phyloP scores from a whole-genome alignment of 2,329 filamentous ascomycete genomes.

The Orbilia oligospora region DNA sequence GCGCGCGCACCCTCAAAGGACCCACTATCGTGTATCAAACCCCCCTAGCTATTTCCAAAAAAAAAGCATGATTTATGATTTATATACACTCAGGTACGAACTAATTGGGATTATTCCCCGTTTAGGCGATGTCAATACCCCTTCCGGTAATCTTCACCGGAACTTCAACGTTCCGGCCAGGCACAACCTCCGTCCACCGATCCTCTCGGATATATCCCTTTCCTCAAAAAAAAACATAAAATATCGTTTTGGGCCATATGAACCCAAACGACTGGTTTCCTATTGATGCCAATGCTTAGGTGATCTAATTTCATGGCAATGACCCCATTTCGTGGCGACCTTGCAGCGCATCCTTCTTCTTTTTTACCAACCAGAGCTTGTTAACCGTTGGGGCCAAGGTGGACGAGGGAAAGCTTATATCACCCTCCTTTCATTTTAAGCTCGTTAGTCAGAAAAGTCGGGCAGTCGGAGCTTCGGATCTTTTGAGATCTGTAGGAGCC shows the following conservation, averaged over 20 bases:
- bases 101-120: slow-evolving; percentile 23
- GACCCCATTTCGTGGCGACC: background rate
- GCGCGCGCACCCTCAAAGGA: background rate
- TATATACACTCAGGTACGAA: background rate
- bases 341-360: slow-evolving; percentile 22
- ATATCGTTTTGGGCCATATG: background rate
- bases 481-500: slow-evolving; percentile 20
- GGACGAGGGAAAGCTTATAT: slow-evolving; percentile 40
- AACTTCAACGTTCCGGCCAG: slow-evolving; percentile 49
- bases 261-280: slow-evolving; percentile 1
- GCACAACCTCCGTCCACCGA: slow-evolving; percentile 59
- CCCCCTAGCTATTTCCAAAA: too few species aligned
- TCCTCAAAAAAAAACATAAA: slow-evolving; percentile 11
- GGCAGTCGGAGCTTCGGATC: slow-evolving; percentile 39
- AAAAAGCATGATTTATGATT: slow-evolving; percentile 15
- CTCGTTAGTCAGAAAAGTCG: background rate
- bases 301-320: background rate
- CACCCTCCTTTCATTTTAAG: slow-evolving; percentile 29
- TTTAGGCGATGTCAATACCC: slow-evolving; percentile 3
- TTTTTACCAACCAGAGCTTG: background rate
- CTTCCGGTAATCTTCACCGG: slow-evolving; percentile 27
- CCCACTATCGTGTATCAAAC: slow-evolving; percentile 27
- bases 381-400: slow-evolving; percentile 20
- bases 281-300: slow-evolving; percentile 20
- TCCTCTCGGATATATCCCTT: slow-evolving; percentile 37